These are phyloP conservation scores for Hermanozyma aechmeae DNA, from an alignment of 805 yeast genomes.

Conservation along the genomic window DNA sequence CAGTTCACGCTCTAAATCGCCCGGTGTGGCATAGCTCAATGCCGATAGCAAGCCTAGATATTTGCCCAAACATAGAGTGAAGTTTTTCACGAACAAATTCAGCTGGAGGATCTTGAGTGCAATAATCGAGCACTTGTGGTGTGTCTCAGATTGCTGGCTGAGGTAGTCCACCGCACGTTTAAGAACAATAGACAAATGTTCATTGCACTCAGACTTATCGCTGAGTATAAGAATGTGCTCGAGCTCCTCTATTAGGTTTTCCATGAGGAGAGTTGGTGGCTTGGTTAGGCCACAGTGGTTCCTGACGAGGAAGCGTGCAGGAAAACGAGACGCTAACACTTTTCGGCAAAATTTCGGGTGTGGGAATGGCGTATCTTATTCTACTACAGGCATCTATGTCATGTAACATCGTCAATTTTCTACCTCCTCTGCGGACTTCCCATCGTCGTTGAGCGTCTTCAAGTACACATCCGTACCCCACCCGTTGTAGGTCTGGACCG, in stretches of 20 bases:
- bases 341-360: too few species aligned
- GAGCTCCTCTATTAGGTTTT: slow-evolving; percentile 4
- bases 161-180: slow-evolving; percentile 25
- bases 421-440: too few species aligned
- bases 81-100: slow-evolving; percentile 31
- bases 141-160: slow-evolving; percentile 10
- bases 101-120: slow-evolving; percentile 27
- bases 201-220: slow-evolving; percentile 30
- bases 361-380: too few species aligned
- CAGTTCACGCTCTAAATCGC: too few species aligned
- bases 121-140: slow-evolving; percentile 22
- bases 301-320: too few species aligned
- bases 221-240: slow-evolving; percentile 21
- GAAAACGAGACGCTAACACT: too few species aligned
- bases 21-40: slow-evolving; percentile 12
- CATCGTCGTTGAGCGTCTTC: too few species aligned
- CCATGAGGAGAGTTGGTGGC: too few species aligned
- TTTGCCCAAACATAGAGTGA: slow-evolving; percentile 27
- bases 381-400: too few species aligned
- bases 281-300: too few species aligned
- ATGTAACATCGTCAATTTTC: too few species aligned
- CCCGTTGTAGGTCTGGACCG: slow-evolving; percentile 63
- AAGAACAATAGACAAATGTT: slow-evolving; percentile 24
- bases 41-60: slow-evolving; percentile 22
- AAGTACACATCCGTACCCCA: slow-evolving; percentile 75